Percentiles rank a stretch among this genome's conserved stretches.
phyloP scores from a whole-genome alignment of 139 green algal genomes.

The Picochlorum sp. region DNA sequence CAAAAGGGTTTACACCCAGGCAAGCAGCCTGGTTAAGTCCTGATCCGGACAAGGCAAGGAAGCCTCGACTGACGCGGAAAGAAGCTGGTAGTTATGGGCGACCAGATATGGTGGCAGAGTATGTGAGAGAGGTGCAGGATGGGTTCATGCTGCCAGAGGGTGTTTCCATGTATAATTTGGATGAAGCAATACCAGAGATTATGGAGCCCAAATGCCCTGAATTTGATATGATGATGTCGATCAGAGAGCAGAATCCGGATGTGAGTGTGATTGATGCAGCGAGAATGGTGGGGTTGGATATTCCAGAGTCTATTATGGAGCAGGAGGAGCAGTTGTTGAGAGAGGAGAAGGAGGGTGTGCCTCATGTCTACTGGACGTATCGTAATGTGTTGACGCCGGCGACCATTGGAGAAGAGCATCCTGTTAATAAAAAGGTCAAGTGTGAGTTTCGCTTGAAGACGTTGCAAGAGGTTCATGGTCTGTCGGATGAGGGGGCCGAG shows the following conservation, averaged over 20 bases:
- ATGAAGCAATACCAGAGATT: slow-evolving; percentile 18
- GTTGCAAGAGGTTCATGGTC: slow-evolving; percentile 33
- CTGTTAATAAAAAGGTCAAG: slow-evolving; percentile 35
- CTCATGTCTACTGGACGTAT: slow-evolving; percentile 35
- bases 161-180: slow-evolving; percentile 39
- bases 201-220: slow-evolving; percentile 2
- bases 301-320: neutral
- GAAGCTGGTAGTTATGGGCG: slow-evolving; percentile 30
- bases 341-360: slow-evolving; percentile 2
- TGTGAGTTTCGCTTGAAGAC: slow-evolving; percentile 32
- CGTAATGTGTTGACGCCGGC: slow-evolving; percentile 19
- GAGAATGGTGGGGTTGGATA: neutral
- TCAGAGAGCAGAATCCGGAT: neutral
- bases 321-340: neutral
- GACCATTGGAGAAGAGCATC: slow-evolving; percentile 21
- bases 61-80: slow-evolving; percentile 19
- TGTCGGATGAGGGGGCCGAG: slow-evolving; percentile 35
- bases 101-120: slow-evolving; percentile 14
- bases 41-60: slow-evolving; percentile 18
- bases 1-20: slow-evolving; percentile 18
- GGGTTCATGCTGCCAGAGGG: slow-evolving; percentile 27
- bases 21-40: slow-evolving; percentile 11
- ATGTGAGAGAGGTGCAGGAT: slow-evolving; percentile 30
- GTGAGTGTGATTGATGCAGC: slow-evolving; percentile 3
- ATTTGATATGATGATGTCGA: neutral